Base-by-base conservation (phyloP, 1,284 basidiomycete species). In the Xerocomus nothofagi region DNA sequence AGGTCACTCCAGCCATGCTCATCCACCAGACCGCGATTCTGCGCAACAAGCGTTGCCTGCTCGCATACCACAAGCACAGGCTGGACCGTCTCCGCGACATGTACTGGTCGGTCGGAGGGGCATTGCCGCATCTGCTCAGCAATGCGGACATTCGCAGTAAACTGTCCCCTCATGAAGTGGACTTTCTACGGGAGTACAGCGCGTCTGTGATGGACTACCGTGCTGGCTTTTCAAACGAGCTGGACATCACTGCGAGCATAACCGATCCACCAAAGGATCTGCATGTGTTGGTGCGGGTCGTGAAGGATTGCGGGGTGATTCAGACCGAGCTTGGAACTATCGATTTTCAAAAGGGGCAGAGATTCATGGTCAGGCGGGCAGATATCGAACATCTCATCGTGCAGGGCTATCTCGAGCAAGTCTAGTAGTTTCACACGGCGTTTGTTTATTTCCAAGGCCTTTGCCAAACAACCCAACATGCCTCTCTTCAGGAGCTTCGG, bases 41-140 rank as follows among this genome's bases (percentile, higher is more conserved):
- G 39, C 82, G 93, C 56, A 97, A 98, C 76, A 96, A 97, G 68
- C 87, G 96, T 14, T 93, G 92, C 65, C 77, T 98, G 7, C 81
- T 98, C 31, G 93, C 93, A 1, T 99, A 98, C 71, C 91, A 98
- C 66, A 73, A 81, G 26, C 88, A 91, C 66, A 82, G 96, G 27
- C 71, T 93, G 36, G 87, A 92, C 61, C 84, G 84, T 50, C 81
- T 98, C 47, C 81, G 86, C 57, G 84, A 89, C 61, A 78, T 91
- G 71, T 96, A 92, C 71, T 98, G 95, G 94, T 74, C 82, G n/a
- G 81, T 84, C 12, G 93, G 93, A n/a, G 94, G 91, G n/a, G 87
- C 91, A 2, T 72, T 97, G 2, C 87, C 91, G 0, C 87, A 92
- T 54, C 77, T 96, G n/a, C 80, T 98, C 34, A 81, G 83, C 36